phyloP scores from a whole-genome alignment of 805 yeast species.

The Zygosaccharomyces siamensis region DNA sequence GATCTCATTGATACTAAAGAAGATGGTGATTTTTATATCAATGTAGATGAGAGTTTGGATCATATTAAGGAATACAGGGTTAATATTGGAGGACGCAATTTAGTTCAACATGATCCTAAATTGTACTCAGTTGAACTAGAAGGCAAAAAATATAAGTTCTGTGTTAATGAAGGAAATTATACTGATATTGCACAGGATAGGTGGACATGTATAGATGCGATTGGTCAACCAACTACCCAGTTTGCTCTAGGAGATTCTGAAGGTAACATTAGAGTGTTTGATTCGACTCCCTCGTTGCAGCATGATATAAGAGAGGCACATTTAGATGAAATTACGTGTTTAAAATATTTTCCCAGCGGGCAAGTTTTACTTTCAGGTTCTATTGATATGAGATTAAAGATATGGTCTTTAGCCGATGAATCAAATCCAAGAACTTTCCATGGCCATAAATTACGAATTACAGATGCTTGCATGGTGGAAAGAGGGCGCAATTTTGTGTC shows the following conservation, averaged over 20 bases:
- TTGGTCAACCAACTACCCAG: slow-evolving; percentile 24
- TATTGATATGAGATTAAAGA: slow-evolving; percentile 50
- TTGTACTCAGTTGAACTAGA: slow-evolving; percentile 16
- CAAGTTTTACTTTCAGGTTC: slow-evolving; percentile 57
- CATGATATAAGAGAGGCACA: slow-evolving; percentile 43
- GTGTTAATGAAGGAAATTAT: slow-evolving; percentile 10
- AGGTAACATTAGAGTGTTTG: slow-evolving; percentile 33
- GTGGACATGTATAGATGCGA: slow-evolving; percentile 36
- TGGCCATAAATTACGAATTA: slow-evolving; percentile 47
- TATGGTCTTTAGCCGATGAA: slow-evolving; percentile 55
- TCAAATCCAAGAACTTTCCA: slow-evolving; percentile 46
- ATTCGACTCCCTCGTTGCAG: slow-evolving; percentile 13
- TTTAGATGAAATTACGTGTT: slow-evolving; percentile 40
- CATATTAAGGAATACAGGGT: slow-evolving; percentile 32
- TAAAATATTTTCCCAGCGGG: slow-evolving; percentile 58
- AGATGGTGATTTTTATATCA: slow-evolving; percentile 40
- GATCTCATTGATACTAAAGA: slow-evolving; percentile 41
- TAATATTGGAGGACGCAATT: slow-evolving; percentile 20
- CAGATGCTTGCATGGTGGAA: slow-evolving; percentile 50
- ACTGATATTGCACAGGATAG: slow-evolving; percentile 6
- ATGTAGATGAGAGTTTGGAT: slow-evolving; percentile 27
- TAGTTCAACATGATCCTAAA: slow-evolving; percentile 8
- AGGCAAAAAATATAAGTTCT: slow-evolving; percentile 14
- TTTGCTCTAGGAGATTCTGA: slow-evolving; percentile 34
- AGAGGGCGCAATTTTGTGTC: slow-evolving; percentile 64